Conservation (phyloP, 441 rosid genomes). For the Theobroma grandiflorum region DNA sequence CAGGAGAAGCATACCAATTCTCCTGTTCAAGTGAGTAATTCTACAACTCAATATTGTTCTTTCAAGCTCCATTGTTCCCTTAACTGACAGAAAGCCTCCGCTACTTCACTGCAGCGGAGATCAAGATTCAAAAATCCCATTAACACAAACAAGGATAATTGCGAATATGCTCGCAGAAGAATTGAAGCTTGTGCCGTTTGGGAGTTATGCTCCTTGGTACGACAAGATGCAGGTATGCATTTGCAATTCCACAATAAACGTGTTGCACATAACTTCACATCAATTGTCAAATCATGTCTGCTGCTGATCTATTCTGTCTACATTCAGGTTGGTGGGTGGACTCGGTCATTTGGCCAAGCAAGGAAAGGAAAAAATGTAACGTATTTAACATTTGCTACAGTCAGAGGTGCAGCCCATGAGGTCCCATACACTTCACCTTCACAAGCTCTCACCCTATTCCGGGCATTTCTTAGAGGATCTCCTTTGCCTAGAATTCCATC, state of each 20-base stretch:
- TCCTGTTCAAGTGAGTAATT: constrained; percentile 14
- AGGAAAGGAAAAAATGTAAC: constrained; percentile 1
- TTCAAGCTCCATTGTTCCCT: not conserved
- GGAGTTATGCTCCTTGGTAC: constrained; percentile 16
- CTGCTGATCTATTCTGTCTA: too few relatives aligned
- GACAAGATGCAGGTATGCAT: not conserved
- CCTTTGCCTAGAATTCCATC: not conserved
- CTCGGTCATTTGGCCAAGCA: constrained; percentile 11
- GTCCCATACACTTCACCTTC: constrained; percentile 21
- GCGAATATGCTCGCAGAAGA: constrained; percentile 13
- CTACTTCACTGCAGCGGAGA: not conserved
- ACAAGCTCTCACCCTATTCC: constrained; percentile 9
- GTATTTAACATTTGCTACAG: constrained; percentile 6
- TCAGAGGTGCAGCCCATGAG: constrained; percentile 13
- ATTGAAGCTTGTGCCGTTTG: not conserved
- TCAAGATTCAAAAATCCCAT: constrained; percentile 16
- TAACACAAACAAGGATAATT: constrained; percentile 17
- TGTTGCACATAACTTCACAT: too few relatives aligned
- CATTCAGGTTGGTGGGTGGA: constrained; percentile 19
- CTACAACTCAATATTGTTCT: not conserved
- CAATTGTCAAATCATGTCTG: too few relatives aligned
- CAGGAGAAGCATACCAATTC: not conserved
- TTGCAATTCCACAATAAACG: too few relatives aligned
- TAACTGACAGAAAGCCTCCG: not conserved
- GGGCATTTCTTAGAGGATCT: constrained; percentile 16